Conservation (phyloP, 345 rosid species). For the Iberis pinnata region DNA sequence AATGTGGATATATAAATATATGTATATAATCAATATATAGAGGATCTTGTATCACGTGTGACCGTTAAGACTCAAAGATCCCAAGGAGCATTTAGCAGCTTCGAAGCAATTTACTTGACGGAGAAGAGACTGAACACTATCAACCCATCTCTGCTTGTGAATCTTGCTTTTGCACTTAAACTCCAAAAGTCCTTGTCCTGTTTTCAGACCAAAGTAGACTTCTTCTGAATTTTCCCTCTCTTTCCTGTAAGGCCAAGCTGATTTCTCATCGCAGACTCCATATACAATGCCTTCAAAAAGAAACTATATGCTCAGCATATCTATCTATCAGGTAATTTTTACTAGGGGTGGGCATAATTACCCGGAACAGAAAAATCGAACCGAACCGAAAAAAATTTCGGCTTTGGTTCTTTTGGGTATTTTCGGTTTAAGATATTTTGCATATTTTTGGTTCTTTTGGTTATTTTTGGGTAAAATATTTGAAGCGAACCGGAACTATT, state of each 20-base stretch:
- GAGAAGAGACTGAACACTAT: slow-evolving; percentile 62
- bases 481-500: too few species aligned
- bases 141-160: slow-evolving; percentile 91
- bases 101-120: slow-evolving; percentile 48
- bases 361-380: too few species aligned
- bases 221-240: slow-evolving; percentile 73
- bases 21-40: slow-evolving; percentile 12
- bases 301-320: slow-evolving; percentile 10
- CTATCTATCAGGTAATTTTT: slow-evolving; percentile 7
- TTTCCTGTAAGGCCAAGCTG: slow-evolving; percentile 82
- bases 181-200: slow-evolving; percentile 87
- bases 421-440: too few species aligned
- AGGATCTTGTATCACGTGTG: slow-evolving; percentile 28
- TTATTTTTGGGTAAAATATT: too few species aligned
- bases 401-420: too few species aligned
- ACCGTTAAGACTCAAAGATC: slow-evolving; percentile 40
- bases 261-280: slow-evolving; percentile 70
- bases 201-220: slow-evolving; percentile 77
- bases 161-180: slow-evolving; percentile 78
- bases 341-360: too few species aligned
- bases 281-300: slow-evolving; percentile 55
- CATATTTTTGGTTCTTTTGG: too few species aligned
- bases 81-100: slow-evolving; percentile 45
- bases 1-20: slow-evolving; percentile 20
- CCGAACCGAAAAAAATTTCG: too few species aligned